These are phyloP conservation scores for Linnemannia elongata DNA, from an alignment of 192 early-diverging fungal species.

Conservation along the genomic window DNA sequence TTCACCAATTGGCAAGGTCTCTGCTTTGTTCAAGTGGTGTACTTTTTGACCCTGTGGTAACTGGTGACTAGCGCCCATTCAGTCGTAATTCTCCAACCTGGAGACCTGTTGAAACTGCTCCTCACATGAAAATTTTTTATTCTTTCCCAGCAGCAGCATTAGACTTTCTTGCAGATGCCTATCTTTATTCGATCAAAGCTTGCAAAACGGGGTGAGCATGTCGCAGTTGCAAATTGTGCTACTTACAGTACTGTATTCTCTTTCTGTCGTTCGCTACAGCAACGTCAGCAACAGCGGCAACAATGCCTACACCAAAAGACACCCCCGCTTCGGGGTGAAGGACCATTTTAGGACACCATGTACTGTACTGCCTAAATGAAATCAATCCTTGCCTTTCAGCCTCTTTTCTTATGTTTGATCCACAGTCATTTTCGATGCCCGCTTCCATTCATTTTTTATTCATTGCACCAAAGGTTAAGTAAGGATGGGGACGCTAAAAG, in stretches of 20 bases:
- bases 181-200: background rate
- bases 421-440: conserved; percentile 10
- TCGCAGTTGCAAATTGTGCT: background rate
- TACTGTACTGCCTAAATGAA: too few relatives aligned
- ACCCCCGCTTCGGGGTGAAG: conserved; percentile 16
- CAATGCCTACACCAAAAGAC: too few relatives aligned
- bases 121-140: conserved; percentile 69
- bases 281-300: too few relatives aligned
- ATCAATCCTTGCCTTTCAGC: background rate
- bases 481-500: background rate
- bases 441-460: background rate
- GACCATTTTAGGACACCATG: conserved; percentile 19
- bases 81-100: background rate
- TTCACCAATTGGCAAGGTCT: background rate
- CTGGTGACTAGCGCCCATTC: background rate
- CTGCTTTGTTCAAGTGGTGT: too few relatives aligned
- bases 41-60: too few relatives aligned
- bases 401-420: background rate
- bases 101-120: background rate
- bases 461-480: background rate
- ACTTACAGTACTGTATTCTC: conserved; percentile 7
- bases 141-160: conserved; percentile 52
- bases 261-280: background rate
- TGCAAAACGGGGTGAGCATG: background rate
- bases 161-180: background rate